Evolutionary conservation across 768 basidiomycete genomes (phyloP), one percentile per base, ranked within the genome.

Genomic region (Podaxis carcinomalis): DNA sequence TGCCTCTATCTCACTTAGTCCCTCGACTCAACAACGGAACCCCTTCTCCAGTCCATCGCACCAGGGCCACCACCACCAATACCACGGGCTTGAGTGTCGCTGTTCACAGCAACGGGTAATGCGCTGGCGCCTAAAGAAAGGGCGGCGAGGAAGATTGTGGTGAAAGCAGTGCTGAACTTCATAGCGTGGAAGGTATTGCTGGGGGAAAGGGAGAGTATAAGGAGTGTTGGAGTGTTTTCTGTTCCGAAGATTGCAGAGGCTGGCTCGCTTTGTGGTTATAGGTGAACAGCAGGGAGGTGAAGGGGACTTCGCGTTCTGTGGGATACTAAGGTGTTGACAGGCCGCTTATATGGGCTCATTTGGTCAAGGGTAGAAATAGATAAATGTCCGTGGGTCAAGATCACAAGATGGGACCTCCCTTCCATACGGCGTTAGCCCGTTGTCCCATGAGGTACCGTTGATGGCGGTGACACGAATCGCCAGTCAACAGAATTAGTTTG

Each of bases 371-470:
- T 53, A 61, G 52, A 61, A 61, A 61, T 61, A 61, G 59, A 54
- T 44, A 23, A 35, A 55, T 37, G 23, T 35, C 59, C 53, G 59
- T 61, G 59, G 46, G 52, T 55, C 21, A 37, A 25, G 59, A 50
- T 54, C 40, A 39, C n/a, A 19, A 51, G 57, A 59, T 59, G 36
- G 37, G 25, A 58, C 32, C 32, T 28, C 44, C n/a, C 32, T 61
- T 52, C 44, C 59, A 47, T n/a, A 55, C 27, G 23, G 59, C 52
- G 59, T 61, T 61, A 61, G 59, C 36, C 39, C 42, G 44, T 44
- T 32, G 59, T 19, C 14, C 59, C 59, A 61, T 54, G 59, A 47
- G 59, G 59, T 61, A 49, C 59, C 50, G 16, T 50, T 55, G 52
- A 55, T 61, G 52, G 44, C 21, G 50, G 40, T 53, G 27, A 53